Base-by-base conservation (phyloP, 2,329 filamentous ascomycete genomes). In the Hymenoscyphus scutula region DNA sequence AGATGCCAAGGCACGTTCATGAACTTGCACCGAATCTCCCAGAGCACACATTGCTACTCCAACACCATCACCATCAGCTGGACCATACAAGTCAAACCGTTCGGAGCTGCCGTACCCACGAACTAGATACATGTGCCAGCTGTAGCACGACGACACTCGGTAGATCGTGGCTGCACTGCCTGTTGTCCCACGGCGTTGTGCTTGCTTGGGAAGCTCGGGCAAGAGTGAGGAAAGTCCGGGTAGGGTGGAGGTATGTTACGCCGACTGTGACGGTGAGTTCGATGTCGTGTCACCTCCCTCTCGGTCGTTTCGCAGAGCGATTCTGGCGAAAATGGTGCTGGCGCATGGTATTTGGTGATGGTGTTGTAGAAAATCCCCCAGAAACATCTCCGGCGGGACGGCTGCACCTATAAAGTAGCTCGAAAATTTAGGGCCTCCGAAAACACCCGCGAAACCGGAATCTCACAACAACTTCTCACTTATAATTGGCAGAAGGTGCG, bases 91-190 rank as follows among this genome's bases (percentile, higher is more conserved):
- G 32, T 13, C 32, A 15, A 34, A 25, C n/a, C 7, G n/a, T 23
- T 48, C 11, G n/a, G 41, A 8, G 19, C 41, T 10, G n/a, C 38
- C 38, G 38, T 17, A 41, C 38, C 38, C 15, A 7, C n/a, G 17
- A 41, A 41, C 38, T 17, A 41, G 38, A 41, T 19, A 41, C 38
- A 48, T 48, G 41, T 48, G 19, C 41, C 19, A 48, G n/a, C 23
- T 4, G 41, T 11, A 23, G 5, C 41, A 48, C 41, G 41, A 17
- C 41, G 23, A n/a, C n/a, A n/a, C n/a, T n/a, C n/a, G n/a, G 41
- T 23, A 48, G 41, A 48, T 48, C 41, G 41, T 48, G 41, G 41
- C 41, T 48, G 41, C 41, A 48, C 41, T 23, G 41, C 41, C 19
- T 48, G n/a, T 25, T 23, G 41, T 48, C 41, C 41, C 41, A 48